Evolutionary conservation across 2,329 filamentous ascomycete genomes (phyloP), one percentile per base, ranked within the genome.

Genomic region (Hirsutella minnesotensis): DNA sequence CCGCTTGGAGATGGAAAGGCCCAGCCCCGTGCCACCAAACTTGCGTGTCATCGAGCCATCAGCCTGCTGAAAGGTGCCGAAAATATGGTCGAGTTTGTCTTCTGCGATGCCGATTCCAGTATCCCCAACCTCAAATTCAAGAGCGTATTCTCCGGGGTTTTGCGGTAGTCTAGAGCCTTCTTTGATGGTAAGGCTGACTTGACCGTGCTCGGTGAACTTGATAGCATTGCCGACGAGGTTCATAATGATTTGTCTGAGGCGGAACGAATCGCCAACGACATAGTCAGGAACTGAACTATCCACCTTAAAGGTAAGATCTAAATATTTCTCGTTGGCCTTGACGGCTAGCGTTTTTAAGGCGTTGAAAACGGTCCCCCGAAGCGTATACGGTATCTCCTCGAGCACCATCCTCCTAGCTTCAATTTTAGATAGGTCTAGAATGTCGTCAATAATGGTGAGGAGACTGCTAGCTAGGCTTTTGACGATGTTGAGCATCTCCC

Each of bases 401-500:
- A 98, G 90, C 31, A 95, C 87, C 90, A 96, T 96, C 47, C 92
- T 81, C 61, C 94, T 88, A 35, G 92, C 92, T 65, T 96, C 92
- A 53, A 98, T 83, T 71, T 84, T 84, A 48, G 79, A 83, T 53
- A 83, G 63, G 69, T 84, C 80, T 51, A 84, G 60, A 56, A 84
- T 84, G 56, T 84, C 80, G 60, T 98, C 90, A 57, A 98, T 96
- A 53, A 98, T 96, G 40, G 90, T 96, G 55, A 98, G 69, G 54
- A 98, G 69, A 65, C 90, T 95, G 67, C 95, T 95, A 51, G 90
- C 92, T 51, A 96, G 71, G 57, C 94, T 94, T 65, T 95, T 90
- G 53, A 98, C 90, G 56, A 95, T 95, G 54, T 95, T 96, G 62
- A 96, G 69, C 90, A 96, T 96, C 66, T 98, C 92, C 53, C 92